Base-by-base conservation (phyloP, 2,329 filamentous ascomycete genomes). In the Coniochaeta prunicola region DNA sequence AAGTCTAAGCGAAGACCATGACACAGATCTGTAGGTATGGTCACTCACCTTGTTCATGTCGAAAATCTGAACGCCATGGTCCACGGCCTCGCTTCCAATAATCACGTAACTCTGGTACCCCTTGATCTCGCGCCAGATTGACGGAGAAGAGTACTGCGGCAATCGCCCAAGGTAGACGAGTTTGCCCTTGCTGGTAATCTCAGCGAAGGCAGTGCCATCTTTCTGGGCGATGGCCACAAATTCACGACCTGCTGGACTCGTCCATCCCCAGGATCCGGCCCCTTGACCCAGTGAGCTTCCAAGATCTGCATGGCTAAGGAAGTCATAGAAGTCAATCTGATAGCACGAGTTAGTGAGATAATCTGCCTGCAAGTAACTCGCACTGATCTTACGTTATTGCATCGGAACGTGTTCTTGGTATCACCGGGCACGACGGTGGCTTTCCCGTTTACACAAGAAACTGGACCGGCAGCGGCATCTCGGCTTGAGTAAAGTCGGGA, bases 31-130 rank as follows among this genome's bases (percentile, higher is more conserved):
- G 36, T n/a, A 38, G 2, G 15, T n/a, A 38, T n/a, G 64, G 26
- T 68, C 68, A 33, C 78, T 67, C 3, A 84, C 74, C 73, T 79
- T 85, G 64, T 73, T 80, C 75, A 86, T 76, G 66, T 87, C 83
- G 63, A 87, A 87, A 67, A 87, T 80, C 67, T 87, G 84, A 26
- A 87, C 76, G 55, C 81, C 80, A 66, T 87, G 84, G 58, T 72
- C 68, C 7, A 64, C 61, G 0, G 80, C 77, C 63, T 77, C 74
- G 45, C 71, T 70, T 8, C 74, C 74, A 33, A 77, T 74, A 60
- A 75, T 70, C 57, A 74, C 71, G 59, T 74, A 77, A 59, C 71
- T 67, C 59, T 75, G 70, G 65, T 74, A 72, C 19, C 74, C 73
- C 54, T 72, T 71, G 65, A 76, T 75, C 62, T 76, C 74, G n/a